phyloP scores from a whole-genome alignment of 257 asterid genomes.

The Solanum chiquidenum region DNA sequence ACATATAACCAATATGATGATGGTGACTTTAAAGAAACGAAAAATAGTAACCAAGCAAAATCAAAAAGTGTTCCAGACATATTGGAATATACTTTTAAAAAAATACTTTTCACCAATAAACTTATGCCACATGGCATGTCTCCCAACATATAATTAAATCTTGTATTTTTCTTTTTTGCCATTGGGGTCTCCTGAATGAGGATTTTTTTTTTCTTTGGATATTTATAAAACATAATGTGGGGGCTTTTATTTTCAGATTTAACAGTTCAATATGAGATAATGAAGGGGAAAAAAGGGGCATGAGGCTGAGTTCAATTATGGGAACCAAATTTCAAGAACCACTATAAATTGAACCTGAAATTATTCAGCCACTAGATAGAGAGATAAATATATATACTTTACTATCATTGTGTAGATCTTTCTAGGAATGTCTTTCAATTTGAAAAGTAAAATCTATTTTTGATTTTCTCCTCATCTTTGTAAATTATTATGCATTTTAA shows the following conservation, averaged over 20 bases:
- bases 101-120: neutral
- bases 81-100: constrained; percentile 13
- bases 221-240: neutral
- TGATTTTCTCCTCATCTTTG: neutral
- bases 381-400: neutral
- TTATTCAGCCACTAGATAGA: neutral
- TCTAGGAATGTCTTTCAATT: neutral
- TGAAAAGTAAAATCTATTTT: neutral
- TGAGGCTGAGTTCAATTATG: neutral
- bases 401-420: neutral
- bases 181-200: neutral
- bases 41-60: neutral
- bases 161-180: neutral
- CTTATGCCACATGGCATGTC: constrained; percentile 28
- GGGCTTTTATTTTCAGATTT: neutral
- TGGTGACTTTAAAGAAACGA: neutral
- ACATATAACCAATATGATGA: neutral
- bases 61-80: neutral
- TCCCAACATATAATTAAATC: constrained; percentile 23
- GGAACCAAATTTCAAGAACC: neutral
- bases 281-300: neutral
- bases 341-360: neutral
- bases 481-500: neutral
- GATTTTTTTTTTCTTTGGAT: neutral
- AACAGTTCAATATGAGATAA: neutral